Conservation (phyloP, 2,329 filamentous ascomycete genomes). For the Botrytis pseudocinerea region DNA sequence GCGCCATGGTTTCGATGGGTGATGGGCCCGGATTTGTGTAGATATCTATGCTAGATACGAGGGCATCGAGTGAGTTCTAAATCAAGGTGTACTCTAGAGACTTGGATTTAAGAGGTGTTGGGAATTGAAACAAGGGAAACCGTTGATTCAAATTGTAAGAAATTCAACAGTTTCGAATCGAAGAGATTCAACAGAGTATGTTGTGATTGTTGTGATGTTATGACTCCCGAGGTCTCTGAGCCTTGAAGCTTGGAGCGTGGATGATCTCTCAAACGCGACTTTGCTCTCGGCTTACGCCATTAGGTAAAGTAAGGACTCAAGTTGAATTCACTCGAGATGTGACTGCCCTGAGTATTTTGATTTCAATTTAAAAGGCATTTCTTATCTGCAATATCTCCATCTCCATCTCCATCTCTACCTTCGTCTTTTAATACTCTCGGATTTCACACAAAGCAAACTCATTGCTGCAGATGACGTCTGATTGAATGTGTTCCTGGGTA, state of each 20-base stretch:
- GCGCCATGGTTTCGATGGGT: slow-evolving; percentile 16
- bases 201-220: background rate
- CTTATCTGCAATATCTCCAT: background rate
- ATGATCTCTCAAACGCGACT: slow-evolving; percentile 8
- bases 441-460: background rate
- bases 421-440: background rate
- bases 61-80: background rate
- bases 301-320: background rate
- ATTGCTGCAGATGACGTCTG: background rate
- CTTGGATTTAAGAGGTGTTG: background rate
- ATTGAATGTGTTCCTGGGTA: background rate
- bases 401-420: background rate
- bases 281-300: slow-evolving; percentile 18
- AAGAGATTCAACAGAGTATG: too few relatives aligned
- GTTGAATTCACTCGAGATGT: background rate
- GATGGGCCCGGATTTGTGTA: slow-evolving; percentile 1
- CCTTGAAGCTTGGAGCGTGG: slow-evolving; percentile 14
- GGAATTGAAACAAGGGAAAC: background rate
- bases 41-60: background rate
- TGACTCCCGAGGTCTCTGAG: background rate
- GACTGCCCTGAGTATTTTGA: background rate
- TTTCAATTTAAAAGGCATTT: background rate
- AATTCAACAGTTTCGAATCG: background rate
- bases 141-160: background rate
- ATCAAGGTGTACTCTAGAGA: background rate